phyloP scores from a whole-genome alignment of 1,139 yeast genomes.

The Protomyces inundatus region DNA sequence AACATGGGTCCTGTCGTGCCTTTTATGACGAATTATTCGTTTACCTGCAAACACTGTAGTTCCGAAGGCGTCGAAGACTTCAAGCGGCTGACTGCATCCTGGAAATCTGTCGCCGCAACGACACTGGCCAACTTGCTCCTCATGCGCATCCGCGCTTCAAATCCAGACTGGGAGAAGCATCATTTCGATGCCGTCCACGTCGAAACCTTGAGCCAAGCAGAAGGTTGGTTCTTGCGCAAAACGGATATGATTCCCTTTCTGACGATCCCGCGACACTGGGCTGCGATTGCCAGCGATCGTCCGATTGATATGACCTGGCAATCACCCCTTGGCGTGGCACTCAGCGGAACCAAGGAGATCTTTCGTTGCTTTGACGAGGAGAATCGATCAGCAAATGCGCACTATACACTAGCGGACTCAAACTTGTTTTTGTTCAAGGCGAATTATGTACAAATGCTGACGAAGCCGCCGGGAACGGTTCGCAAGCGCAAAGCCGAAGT shows the following conservation, averaged over 20 bases:
- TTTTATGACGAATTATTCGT: constrained; percentile 26
- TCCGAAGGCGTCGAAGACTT: constrained; percentile 18
- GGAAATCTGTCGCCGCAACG: constrained; percentile 28
- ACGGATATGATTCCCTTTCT: constrained; percentile 28
- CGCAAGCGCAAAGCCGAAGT: constrained; percentile 15
- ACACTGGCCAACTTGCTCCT: constrained; percentile 27
- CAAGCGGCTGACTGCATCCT: constrained; percentile 21
- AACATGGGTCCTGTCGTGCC: constrained; percentile 26
- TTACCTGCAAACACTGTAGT: constrained; percentile 25
- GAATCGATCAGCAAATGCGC: constrained; percentile 25
- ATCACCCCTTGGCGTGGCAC: constrained; percentile 23
- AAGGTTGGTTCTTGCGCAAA: constrained; percentile 24
- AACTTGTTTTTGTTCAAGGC: constrained; percentile 27
- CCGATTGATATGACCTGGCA: constrained; percentile 25
- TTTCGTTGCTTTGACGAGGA: constrained; percentile 28
- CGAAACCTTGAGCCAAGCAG: constrained; percentile 2
- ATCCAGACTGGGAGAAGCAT: constrained; percentile 21
- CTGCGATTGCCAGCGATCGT: constrained; percentile 14
- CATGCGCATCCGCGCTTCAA: constrained; percentile 13
- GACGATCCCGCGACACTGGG: constrained; percentile 24
- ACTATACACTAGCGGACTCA: constrained; percentile 26
- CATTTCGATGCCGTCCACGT: constrained; percentile 20
- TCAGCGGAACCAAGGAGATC: constrained; percentile 22
- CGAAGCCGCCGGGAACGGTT: neutral
- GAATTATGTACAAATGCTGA: constrained; percentile 6